phyloP scores from a whole-genome alignment of 805 yeast species.

The Sugiyamaella floridensis region DNA sequence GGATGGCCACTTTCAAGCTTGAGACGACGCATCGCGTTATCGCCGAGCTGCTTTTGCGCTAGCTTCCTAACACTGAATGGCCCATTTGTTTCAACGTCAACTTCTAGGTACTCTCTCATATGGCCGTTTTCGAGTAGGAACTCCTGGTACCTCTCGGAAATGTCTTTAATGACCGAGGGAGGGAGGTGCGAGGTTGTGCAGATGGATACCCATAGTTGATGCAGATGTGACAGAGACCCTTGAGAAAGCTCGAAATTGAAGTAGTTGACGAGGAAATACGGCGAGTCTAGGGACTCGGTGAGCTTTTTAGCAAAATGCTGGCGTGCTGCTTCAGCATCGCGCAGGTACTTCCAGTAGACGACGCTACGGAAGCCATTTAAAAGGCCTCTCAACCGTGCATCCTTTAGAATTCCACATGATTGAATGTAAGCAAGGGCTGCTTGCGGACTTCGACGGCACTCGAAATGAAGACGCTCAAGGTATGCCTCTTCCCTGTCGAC shows the following conservation, averaged over 20 bases:
- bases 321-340: slow-evolving; percentile 22
- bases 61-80: slow-evolving; percentile 17
- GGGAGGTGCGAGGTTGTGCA: slow-evolving; percentile 22
- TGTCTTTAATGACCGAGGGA: slow-evolving; percentile 23
- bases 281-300: slow-evolving; percentile 19
- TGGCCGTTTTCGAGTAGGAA: slow-evolving; percentile 15
- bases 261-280: slow-evolving; percentile 28
- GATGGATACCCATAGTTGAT: slow-evolving; percentile 16
- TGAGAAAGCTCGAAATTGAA: slow-evolving; percentile 25
- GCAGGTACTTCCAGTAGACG: slow-evolving; percentile 9
- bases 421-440: slow-evolving; percentile 5
- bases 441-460: slow-evolving; percentile 14
- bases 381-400: background rate
- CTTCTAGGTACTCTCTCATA: slow-evolving; percentile 12
- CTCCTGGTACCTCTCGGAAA: slow-evolving; percentile 24
- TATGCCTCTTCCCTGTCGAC: slow-evolving; percentile 5
- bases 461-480: slow-evolving; percentile 23
- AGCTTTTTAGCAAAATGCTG: slow-evolving; percentile 18
- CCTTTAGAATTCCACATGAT: background rate
- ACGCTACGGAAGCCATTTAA: slow-evolving; percentile 5
- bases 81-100: slow-evolving; percentile 22
- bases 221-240: slow-evolving; percentile 6
- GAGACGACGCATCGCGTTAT: slow-evolving; percentile 12
- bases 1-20: slow-evolving; percentile 20
- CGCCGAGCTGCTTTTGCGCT: slow-evolving; percentile 16